Conservation (phyloP, 352 stramenopile genomes). For the Lagenidium giganteum region DNA sequence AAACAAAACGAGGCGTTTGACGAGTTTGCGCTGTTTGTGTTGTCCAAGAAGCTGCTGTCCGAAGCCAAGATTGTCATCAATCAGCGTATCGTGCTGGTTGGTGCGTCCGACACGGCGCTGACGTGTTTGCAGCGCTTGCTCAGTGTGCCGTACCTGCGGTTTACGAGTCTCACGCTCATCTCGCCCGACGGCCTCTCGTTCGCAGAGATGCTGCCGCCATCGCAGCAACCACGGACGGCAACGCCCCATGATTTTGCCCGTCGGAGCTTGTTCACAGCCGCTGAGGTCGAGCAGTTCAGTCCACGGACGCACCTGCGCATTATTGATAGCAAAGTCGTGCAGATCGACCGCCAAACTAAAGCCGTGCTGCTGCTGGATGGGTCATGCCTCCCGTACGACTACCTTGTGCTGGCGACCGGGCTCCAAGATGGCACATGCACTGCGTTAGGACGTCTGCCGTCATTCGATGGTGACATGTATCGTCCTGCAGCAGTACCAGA, state of each 20-base stretch:
- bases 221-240: not conserved
- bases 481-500: constrained; percentile 10
- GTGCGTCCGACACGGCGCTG: constrained; percentile 67
- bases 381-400: constrained; percentile 81
- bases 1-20: constrained; percentile 15
- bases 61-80: constrained; percentile 75
- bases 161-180: constrained; percentile 77
- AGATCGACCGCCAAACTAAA: constrained; percentile 61
- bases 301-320: constrained; percentile 57
- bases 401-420: constrained; percentile 70
- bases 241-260: too few relatives aligned
- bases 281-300: constrained; percentile 52
- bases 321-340: constrained; percentile 53
- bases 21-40: constrained; percentile 59
- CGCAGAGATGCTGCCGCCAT: constrained; percentile 6
- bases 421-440: constrained; percentile 56
- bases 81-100: constrained; percentile 79
- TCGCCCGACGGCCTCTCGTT: constrained; percentile 52
- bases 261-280: constrained; percentile 23
- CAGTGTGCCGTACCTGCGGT: constrained; percentile 61
- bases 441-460: constrained; percentile 28
- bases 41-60: constrained; percentile 72
- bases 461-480: constrained; percentile 38
- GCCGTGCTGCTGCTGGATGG: constrained; percentile 78
- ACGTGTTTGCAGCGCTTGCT: constrained; percentile 65